Base-by-base conservation (phyloP, 257 asterid species). In the Leonotis leonurus region DNA sequence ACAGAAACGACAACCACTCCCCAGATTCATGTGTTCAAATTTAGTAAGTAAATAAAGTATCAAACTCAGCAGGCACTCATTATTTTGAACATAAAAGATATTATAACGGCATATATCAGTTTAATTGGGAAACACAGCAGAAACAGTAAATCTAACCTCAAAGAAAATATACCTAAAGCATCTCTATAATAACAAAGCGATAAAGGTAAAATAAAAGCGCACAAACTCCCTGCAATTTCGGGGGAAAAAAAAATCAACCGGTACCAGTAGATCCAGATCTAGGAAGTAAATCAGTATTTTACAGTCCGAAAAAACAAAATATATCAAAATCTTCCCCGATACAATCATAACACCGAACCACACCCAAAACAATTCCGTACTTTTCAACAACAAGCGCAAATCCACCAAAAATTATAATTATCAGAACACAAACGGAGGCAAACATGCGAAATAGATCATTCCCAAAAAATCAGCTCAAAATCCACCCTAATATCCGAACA, bases 221-320 rank as follows among this genome's bases (percentile, higher is more conserved):
- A 48, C 18, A 49, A 37, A 7, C 8, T 12, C 24, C 25, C 44
- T 1, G 18, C 36, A 63, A 36, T n/a, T 55, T 39, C 43, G 11
- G 27, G 8, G 43, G 33, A 5, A 10, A 16, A 30, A 14, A 2
- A 27, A 27, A 11, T 18, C 3, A 39, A 9, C 13, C 1, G 14
- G 54, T 24, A 32, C 25, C 64, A 51, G 11, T 8, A 36, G 56
- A 59, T n/a, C 65, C 56, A 51, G 81, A 76, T 76, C 75, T 68
- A 73, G 49, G 21, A 56, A 43, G 58, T 5, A 64, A 45, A 44
- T 21, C 72, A 53, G 26, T 5, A 43, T 37, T n/a, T n/a, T 17
- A 52, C 4, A 75, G 60, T 51, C 36, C 52, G 53, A 51, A 50
- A 21, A 65, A 45, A 32, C 11, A 4, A 49, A 66, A 1, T 24